Evolutionary conservation across 169 alveolate species (phyloP).

Genomic region (Plasmodium vivax): DNA sequence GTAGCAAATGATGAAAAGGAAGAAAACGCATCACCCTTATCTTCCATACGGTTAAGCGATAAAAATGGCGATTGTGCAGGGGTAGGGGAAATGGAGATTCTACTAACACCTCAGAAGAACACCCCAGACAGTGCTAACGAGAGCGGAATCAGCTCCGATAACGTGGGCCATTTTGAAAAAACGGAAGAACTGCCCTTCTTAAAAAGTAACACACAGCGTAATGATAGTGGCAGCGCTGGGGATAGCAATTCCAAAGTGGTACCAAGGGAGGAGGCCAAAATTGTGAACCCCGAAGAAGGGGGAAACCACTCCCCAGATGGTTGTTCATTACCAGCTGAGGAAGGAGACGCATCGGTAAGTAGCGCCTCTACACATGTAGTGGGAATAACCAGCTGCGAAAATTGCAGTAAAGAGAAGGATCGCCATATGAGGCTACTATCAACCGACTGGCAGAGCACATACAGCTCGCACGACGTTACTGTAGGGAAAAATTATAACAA

Average conservation of each 20-base stretch:
- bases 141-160: neutral
- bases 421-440: neutral
- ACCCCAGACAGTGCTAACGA: neutral
- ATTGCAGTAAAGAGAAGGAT: neutral
- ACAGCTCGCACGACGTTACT: neutral
- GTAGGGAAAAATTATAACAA: neutral
- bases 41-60: neutral
- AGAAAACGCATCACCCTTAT: neutral
- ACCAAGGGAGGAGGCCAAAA: neutral
- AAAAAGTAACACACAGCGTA: neutral
- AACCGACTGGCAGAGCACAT: neutral
- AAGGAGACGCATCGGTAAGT: neutral
- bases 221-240: neutral
- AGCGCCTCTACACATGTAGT: neutral
- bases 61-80: neutral
- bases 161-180: neutral
- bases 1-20: neutral
- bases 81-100: neutral
- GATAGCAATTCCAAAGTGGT: neutral
- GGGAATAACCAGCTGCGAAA: neutral
- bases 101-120: neutral
- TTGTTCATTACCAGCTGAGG: neutral
- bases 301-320: neutral
- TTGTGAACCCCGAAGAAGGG: neutral
- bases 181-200: neutral